phyloP scores from a whole-genome alignment of 176 grass and related monocot genomes.

The Avena sativa region DNA sequence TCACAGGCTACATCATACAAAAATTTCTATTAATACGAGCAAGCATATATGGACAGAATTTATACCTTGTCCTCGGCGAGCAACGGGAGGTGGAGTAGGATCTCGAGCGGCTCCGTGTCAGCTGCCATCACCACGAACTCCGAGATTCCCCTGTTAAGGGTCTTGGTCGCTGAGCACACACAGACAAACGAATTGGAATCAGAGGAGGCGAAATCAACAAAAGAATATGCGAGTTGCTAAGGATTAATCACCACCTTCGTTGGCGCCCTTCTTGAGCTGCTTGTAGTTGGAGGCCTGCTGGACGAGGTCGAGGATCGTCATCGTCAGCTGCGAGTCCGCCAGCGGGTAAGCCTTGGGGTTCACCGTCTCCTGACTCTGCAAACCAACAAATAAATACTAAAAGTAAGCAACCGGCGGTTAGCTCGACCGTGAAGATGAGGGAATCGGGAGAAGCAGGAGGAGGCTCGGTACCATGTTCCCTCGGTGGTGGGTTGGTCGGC shows the following conservation, averaged over 20 bases:
- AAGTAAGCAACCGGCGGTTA: not conserved
- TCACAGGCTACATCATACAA: not conserved
- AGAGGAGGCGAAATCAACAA: not conserved
- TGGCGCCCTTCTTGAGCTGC: slow-evolving; percentile 93
- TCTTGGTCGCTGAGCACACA: slow-evolving; percentile 64
- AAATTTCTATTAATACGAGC: not conserved
- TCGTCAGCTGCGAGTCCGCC: slow-evolving; percentile 77
- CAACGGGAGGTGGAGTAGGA: slow-evolving; percentile 85
- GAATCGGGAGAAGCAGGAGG: not conserved
- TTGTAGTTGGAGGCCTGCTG: slow-evolving; percentile 88
- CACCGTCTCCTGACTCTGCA: slow-evolving; percentile 73
- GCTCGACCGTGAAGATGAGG: not conserved
- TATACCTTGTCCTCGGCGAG: slow-evolving; percentile 81
- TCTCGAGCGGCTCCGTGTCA: slow-evolving; percentile 83
- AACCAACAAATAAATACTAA: not conserved
- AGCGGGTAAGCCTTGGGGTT: slow-evolving; percentile 92
- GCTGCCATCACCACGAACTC: slow-evolving; percentile 95
- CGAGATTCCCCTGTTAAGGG: slow-evolving; percentile 81
- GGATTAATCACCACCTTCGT: slow-evolving; percentile 74
- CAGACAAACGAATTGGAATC: slow-evolving; percentile 1
- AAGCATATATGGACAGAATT: not conserved
- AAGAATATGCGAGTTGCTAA: not conserved
- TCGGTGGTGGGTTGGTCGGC: not conserved
- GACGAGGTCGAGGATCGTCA: slow-evolving; percentile 72
- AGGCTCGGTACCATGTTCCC: slow-evolving; percentile 29